Conservation (phyloP, 768 basidiomycete species). For the Leccinum fibrillosum region DNA sequence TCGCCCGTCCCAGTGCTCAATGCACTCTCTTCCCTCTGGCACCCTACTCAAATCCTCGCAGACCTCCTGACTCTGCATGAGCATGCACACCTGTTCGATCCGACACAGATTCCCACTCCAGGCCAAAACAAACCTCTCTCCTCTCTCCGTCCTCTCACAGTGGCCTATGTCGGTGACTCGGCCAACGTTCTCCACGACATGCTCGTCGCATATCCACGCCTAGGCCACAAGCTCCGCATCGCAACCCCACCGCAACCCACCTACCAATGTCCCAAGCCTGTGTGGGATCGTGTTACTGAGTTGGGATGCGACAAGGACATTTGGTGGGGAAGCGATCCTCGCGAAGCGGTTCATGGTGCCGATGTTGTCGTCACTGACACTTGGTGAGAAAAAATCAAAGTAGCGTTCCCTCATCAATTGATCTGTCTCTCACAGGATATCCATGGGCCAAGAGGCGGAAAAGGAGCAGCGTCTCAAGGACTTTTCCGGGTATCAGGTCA, state of each 20-base stretch:
- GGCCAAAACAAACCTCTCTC: slow-evolving; percentile 37
- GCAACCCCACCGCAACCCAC: slow-evolving; percentile 64
- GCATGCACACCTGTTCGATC: slow-evolving; percentile 52
- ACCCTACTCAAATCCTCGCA: slow-evolving; percentile 94
- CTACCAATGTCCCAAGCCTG: slow-evolving; percentile 67
- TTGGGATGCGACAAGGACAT: slow-evolving; percentile 71
- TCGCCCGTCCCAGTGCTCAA: slow-evolving; percentile 95
- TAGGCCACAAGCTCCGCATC: slow-evolving; percentile 83
- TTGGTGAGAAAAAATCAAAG: slow-evolving; percentile 51
- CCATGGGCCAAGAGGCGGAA: slow-evolving; percentile 98
- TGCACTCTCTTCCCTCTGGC: slow-evolving; percentile 93
- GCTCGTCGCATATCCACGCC: slow-evolving; percentile 89
- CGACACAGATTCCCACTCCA: slow-evolving; percentile 14
- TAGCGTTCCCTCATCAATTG: background rate
- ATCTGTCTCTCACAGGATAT: slow-evolving; percentile 61
- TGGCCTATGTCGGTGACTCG: slow-evolving; percentile 92
- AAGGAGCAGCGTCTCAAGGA: slow-evolving; percentile 81
- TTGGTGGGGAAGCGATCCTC: slow-evolving; percentile 73
- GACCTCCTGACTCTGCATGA: slow-evolving; percentile 91
- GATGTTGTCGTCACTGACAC: slow-evolving; percentile 98
- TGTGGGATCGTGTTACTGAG: slow-evolving; percentile 80
- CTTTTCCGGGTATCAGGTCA: slow-evolving; percentile 93
- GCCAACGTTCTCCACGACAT: slow-evolving; percentile 97
- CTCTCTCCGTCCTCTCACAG: slow-evolving; percentile 71
- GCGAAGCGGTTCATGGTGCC: slow-evolving; percentile 83